These are phyloP conservation scores for Isabelozyma gotoi DNA, from an alignment of 805 yeast species.

Conservation along the genomic window DNA sequence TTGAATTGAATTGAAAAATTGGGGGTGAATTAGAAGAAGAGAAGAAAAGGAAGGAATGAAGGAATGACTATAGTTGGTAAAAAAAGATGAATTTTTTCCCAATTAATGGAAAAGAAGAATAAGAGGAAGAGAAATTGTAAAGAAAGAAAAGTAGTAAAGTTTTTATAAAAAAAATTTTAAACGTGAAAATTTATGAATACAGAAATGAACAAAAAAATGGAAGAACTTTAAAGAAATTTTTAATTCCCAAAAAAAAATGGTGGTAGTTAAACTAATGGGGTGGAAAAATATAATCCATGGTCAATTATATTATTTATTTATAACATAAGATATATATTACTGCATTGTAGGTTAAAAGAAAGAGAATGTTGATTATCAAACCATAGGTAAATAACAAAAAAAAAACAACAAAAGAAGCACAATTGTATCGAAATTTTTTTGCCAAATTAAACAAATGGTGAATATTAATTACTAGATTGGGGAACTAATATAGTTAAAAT, in stretches of 20 bases:
- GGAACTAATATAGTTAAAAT: background rate
- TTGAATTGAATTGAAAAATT: background rate
- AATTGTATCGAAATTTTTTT: background rate
- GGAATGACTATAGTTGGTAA: background rate
- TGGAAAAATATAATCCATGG: background rate
- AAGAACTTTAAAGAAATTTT: too few relatives aligned
- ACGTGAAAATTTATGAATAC: too few relatives aligned
- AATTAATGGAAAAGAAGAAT: background rate
- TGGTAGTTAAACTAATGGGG: background rate
- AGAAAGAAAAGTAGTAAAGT: background rate
- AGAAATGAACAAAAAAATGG: background rate
- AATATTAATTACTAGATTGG: background rate
- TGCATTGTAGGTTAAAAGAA: background rate
- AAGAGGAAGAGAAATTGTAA: background rate
- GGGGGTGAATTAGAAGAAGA: background rate
- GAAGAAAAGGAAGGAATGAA: background rate
- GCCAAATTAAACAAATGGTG: background rate
- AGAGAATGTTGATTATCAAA: background rate
- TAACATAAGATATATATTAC: background rate
- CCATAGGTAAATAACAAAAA: background rate
- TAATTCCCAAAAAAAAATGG: too few relatives aligned
- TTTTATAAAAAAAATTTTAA: background rate
- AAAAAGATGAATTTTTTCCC: background rate
- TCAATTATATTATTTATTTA: too few relatives aligned
- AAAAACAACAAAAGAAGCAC: background rate